phyloP scores from a whole-genome alignment of 2,329 filamentous ascomycete species.

The Seiridium cupressi region DNA sequence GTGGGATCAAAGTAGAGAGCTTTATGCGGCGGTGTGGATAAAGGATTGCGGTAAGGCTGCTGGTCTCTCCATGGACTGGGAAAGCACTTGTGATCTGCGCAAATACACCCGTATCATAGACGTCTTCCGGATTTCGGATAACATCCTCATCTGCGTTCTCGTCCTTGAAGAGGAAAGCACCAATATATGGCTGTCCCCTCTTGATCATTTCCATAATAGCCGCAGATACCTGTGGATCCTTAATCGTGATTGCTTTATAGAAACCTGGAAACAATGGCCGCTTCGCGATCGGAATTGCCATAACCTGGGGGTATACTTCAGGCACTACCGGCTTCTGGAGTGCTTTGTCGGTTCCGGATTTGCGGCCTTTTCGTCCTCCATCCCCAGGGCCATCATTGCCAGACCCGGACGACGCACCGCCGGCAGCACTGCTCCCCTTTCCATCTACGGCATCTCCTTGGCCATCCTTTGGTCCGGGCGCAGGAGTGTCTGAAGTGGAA shows the following conservation, averaged over 20 bases:
- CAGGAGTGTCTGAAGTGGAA: slow-evolving; percentile 35
- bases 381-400: slow-evolving; percentile 59
- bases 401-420: slow-evolving; percentile 48
- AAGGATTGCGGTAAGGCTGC: slow-evolving; percentile 84
- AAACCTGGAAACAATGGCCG: slow-evolving; percentile 94
- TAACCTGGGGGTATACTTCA: slow-evolving; percentile 94
- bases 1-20: slow-evolving; percentile 78
- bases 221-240: slow-evolving; percentile 84
- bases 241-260: slow-evolving; percentile 97
- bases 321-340: slow-evolving; percentile 87
- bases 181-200: slow-evolving; percentile 94
- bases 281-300: slow-evolving; percentile 94
- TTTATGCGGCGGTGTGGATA: slow-evolving; percentile 95
- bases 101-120: slow-evolving; percentile 95
- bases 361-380: slow-evolving; percentile 70
- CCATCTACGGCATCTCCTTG: slow-evolving; percentile 47
- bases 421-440: slow-evolving; percentile 55
- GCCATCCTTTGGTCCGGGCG: slow-evolving; percentile 44
- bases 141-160: slow-evolving; percentile 91
- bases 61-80: slow-evolving; percentile 82
- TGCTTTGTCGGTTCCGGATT: slow-evolving; percentile 65
- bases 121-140: slow-evolving; percentile 85
- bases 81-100: slow-evolving; percentile 97
- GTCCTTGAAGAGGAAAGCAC: slow-evolving; percentile 95
- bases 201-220: slow-evolving; percentile 97